Evolutionary conservation across 371 early-diverging fungal species (phyloP), one percentile per base, ranked within the genome.

Genomic region (Choanephora cucurbitarum): DNA sequence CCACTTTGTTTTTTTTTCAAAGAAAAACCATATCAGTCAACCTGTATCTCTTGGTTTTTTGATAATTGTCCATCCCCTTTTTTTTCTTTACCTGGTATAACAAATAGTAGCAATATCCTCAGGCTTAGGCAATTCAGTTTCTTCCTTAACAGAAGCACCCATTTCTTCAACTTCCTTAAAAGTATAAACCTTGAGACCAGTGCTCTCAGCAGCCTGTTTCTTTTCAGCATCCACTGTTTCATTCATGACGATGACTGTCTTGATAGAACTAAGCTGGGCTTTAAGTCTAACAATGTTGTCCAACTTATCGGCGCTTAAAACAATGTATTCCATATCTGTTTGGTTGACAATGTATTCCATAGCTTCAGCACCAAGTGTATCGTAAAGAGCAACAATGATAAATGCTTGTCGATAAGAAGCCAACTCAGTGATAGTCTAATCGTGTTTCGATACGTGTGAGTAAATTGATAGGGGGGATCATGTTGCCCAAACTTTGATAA

Each of bases 81-180:
- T n/a, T n/a, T n/a, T n/a, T n/a, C n/a, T n/a, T 91, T 97, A 98
- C 69, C 91, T 91, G 8, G 99, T 99, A 74, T 97, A 99, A 83
- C 96, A 98, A 62, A 99, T 92, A 14, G 97, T 96, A 31, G 92
- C 91, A 52, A 96, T 73, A 62, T 91, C 90, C 2, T 90, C 86
- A 24, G 87, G 71, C 13, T 39, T 69, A 6, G 95, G 87, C 33
- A 75, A 58, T 17, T 58, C 64, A 11, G 81, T 82, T 21, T 81
- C 82, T n/a, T 76, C 74, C 15, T 49, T 60, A 39, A 59, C 56
- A 13, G 57, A 57, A 5, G 75, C 79, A 32, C 91, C 94, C 54
- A 84, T 53, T 11, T 68, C 58, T 64, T 89, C 90, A 0, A 93
- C 81, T 18, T 86, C 84, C 1, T 55, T 55, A 58, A 92, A 83